phyloP scores from a whole-genome alignment of 345 rosid species.

The Excoecaria agallocha region DNA sequence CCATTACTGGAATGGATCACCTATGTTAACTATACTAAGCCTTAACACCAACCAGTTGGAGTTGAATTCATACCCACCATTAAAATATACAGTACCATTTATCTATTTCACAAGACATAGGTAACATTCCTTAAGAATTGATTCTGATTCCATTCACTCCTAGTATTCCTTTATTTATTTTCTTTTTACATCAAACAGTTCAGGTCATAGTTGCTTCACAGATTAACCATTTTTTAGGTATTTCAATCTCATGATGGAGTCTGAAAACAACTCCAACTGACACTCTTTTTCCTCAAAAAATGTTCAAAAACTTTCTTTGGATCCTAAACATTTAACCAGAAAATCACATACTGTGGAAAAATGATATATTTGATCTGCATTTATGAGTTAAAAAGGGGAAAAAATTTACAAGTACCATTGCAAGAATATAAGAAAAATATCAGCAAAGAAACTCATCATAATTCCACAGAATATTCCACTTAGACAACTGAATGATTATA shows the following conservation, averaged over 20 bases:
- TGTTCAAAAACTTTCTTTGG: no score
- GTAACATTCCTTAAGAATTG: background rate
- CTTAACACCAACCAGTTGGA: background rate
- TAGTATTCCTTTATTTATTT: no score
- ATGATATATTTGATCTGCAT: no score
- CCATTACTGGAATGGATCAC: background rate
- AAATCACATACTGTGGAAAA: no score
- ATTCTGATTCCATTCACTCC: no score
- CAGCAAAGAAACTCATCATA: background rate
- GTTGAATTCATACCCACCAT: background rate
- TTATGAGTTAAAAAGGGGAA: no score
- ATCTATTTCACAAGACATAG: constrained; percentile 2
- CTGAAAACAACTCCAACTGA: background rate
- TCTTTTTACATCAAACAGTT: background rate
- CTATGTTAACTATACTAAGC: background rate
- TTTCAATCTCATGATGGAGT: background rate
- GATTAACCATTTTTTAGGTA: background rate
- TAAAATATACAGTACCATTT: background rate
- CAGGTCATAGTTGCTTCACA: background rate
- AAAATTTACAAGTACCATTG: no score
- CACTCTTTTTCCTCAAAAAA: background rate
- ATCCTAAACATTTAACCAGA: no score
- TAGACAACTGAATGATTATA: background rate
- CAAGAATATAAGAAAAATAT: no score
- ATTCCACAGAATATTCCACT: no score